Conservation (phyloP, 2,329 filamentous ascomycete genomes). For the Catunica adiposa region DNA sequence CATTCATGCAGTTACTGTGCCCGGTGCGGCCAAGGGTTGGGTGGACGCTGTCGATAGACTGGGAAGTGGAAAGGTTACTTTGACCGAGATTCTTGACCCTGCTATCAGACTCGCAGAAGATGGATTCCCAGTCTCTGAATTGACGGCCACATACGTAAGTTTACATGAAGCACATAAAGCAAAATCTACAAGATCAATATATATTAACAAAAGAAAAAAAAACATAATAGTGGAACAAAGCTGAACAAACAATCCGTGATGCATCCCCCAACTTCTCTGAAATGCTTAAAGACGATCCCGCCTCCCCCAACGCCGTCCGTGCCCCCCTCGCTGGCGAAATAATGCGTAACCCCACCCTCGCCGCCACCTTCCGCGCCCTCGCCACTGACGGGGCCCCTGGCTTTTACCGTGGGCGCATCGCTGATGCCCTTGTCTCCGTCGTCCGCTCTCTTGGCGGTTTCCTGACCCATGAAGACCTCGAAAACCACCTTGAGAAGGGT, state of each 20-base stretch:
- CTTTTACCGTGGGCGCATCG: constrained; percentile 77
- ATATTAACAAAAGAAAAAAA: neutral
- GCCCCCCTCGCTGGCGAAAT: constrained; percentile 70
- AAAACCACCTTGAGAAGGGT: constrained; percentile 49
- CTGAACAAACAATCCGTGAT: constrained; percentile 44
- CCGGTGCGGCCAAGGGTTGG: constrained; percentile 87
- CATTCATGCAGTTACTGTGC: constrained; percentile 70
- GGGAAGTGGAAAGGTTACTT: constrained; percentile 65
- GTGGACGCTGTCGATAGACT: constrained; percentile 75
- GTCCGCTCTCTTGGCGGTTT: constrained; percentile 60
- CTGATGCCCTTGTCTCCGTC: constrained; percentile 64
- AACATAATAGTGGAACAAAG: constrained; percentile 59
- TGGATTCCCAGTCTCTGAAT: constrained; percentile 77
- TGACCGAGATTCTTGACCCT: constrained; percentile 64
- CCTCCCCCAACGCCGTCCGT: constrained; percentile 50
- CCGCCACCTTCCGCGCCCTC: constrained; percentile 63
- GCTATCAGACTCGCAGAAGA: constrained; percentile 75
- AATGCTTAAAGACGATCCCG: constrained; percentile 65
- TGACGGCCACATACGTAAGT: constrained; percentile 52
- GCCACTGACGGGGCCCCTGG: constrained; percentile 71
- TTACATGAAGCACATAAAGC: neutral
- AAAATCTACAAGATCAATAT: neutral
- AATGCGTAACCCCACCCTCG: constrained; percentile 70
- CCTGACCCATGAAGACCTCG: constrained; percentile 63
- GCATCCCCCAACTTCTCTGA: constrained; percentile 78